Percentiles rank a stretch among this genome's conserved stretches.
phyloP scores from a whole-genome alignment of 306 rosid species.

The Rosa rugosa region DNA sequence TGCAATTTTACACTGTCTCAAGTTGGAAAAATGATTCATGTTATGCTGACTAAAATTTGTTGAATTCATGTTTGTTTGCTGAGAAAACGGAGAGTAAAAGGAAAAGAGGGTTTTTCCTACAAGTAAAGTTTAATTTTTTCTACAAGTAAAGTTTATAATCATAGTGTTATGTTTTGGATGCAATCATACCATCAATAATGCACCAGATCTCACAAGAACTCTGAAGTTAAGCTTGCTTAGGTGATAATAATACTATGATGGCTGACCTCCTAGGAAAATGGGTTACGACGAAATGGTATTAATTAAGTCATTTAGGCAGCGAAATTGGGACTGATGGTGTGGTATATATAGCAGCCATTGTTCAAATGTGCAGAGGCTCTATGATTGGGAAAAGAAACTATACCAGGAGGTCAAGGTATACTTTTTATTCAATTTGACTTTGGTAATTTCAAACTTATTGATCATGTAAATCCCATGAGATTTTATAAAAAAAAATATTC shows the following conservation, averaged over 20 bases:
- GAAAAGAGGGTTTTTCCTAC: not conserved
- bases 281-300: slow-evolving; percentile 34
- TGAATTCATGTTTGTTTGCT: not conserved
- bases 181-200: no score
- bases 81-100: not conserved
- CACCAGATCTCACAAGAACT: no score
- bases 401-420: no score
- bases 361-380: no score
- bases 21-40: no score
- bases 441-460: no score
- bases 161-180: not conserved
- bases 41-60: not conserved
- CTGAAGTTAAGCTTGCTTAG: not conserved
- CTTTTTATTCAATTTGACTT: not conserved
- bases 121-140: slow-evolving; percentile 55
- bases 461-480: slow-evolving; percentile 1
- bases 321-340: slow-evolving; percentile 36
- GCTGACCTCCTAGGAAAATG: slow-evolving; percentile 41
- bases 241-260: slow-evolving; percentile 57
- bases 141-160: slow-evolving; percentile 62
- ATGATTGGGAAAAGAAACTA: no score
- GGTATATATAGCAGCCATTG: no score
- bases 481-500: not conserved
- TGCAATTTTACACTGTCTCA: no score
- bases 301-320: slow-evolving; percentile 29